phyloP scores from a whole-genome alignment of 495 filamentous ascomycete species.

The Penicillium canescens region DNA sequence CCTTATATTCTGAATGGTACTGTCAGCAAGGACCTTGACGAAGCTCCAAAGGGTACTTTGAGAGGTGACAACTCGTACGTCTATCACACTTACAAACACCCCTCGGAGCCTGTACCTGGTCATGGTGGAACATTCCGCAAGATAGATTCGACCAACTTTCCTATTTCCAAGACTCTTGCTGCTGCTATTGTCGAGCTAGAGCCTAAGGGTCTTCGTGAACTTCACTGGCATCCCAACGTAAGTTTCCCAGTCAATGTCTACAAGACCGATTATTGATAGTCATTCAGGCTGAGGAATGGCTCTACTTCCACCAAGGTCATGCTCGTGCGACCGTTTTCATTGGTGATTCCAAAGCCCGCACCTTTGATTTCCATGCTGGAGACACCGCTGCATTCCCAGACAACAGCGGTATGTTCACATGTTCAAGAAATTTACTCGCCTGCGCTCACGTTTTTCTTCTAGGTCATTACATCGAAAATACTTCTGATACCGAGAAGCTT shows the following conservation, averaged over 20 bases:
- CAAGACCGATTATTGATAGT: background rate
- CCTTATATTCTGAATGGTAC: constrained; percentile 62
- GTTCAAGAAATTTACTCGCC: background rate
- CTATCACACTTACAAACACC: constrained; percentile 53
- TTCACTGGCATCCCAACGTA: constrained; percentile 71
- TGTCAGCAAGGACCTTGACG: constrained; percentile 47
- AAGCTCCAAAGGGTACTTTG: constrained; percentile 47
- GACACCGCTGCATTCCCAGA: constrained; percentile 68
- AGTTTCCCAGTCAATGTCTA: constrained; percentile 10
- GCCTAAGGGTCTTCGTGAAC: constrained; percentile 59
- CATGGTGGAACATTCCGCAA: constrained; percentile 58
- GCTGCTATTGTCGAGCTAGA: constrained; percentile 60
- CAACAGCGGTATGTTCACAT: constrained; percentile 48
- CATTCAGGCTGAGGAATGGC: constrained; percentile 60
- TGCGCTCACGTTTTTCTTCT: constrained; percentile 1
- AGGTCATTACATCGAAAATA: constrained; percentile 68
- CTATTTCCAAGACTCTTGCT: constrained; percentile 59
- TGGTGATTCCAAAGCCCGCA: constrained; percentile 55
- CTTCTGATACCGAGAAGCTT: constrained; percentile 57
- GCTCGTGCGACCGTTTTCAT: constrained; percentile 63
- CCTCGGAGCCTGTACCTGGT: constrained; percentile 54
- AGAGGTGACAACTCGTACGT: constrained; percentile 57
- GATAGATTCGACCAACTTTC: constrained; percentile 64
- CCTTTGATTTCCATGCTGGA: constrained; percentile 63
- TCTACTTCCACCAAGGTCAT: constrained; percentile 62